Evolutionary conservation across 768 basidiomycete species (phyloP), one percentile per base, ranked within the genome.

Genomic region (Lactarius akahatsu): DNA sequence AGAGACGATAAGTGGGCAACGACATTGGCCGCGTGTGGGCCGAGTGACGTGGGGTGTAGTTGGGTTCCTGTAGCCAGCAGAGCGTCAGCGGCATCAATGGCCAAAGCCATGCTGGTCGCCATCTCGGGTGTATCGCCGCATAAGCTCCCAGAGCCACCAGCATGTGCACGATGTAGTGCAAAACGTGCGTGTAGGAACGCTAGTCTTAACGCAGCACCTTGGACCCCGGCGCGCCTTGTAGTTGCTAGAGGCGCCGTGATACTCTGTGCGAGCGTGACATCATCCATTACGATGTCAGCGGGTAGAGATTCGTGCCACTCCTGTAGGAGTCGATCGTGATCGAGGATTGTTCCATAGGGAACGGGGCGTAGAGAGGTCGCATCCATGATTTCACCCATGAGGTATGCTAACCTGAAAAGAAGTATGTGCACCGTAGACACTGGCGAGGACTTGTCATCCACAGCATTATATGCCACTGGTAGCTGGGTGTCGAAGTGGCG

Each of bases 1-100:
- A 87, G 88, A 87, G 90, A 91, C 70, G 86, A 86, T 83, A 93
- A 87, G 76, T 94, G 91, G 3, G 89, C 90, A 40, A 90, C 90
- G 9, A 91, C 88, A 10, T 88, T 85, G 66, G 87, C 77, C 20
- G 87, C 82, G 16, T 85, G 82, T 62, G 86, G 90, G 43, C 85
- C 84, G 38, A 91, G 78, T 74, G 90, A 89, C 73, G 91, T 91
- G 1, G 89, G 89, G 3, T 88, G 85, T 45, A 88, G 86, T 75
- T 90, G 89, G 40, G 84, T 85, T 57, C 87, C 88, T 76, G 92
- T 87, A 4, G 88, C 84, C 72, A 93, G 90, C 43, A 94, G 80
- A 74, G 88, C 87, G 75, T 88, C 87, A 3, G 92, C 92, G 50
- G 89, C 87, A 60, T 82, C 81, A 32, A 91, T 88, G 23, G 92